These are phyloP conservation scores for Penicillium sp. DNA, from an alignment of 2,329 filamentous ascomycete genomes.

Conservation along the genomic window DNA sequence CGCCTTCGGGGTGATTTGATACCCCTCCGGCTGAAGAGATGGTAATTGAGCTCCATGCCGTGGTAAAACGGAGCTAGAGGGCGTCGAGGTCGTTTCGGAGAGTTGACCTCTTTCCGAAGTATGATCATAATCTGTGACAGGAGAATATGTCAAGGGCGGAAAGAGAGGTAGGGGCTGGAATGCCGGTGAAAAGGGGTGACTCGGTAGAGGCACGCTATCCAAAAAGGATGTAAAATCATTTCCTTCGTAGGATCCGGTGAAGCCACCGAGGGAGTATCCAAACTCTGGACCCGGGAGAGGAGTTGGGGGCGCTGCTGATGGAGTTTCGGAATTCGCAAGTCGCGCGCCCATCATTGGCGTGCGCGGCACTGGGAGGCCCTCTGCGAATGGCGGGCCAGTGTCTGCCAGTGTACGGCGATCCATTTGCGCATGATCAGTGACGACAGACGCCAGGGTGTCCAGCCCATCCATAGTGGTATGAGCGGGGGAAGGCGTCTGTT, in stretches of 20 bases:
- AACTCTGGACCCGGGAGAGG: conserved; percentile 32
- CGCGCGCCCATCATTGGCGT: conserved; percentile 18
- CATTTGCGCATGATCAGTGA: conserved; percentile 27
- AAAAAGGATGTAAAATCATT: conserved; percentile 43
- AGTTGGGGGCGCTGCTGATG: conserved; percentile 26
- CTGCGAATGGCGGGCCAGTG: conserved; percentile 18
- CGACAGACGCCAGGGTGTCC: conserved; percentile 35
- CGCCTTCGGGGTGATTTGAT: conserved; percentile 29
- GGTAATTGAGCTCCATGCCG: conserved; percentile 40
- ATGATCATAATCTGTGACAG: conserved; percentile 32
- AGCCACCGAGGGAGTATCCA: conserved; percentile 23
- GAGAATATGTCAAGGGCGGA: conserved; percentile 32
- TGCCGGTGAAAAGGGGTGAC: conserved; percentile 38
- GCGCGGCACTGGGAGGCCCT: conserved; percentile 16
- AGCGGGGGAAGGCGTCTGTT: conserved; percentile 24
- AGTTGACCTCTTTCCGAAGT: conserved; percentile 23
- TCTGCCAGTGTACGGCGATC: conserved; percentile 13
- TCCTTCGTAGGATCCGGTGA: conserved; percentile 31
- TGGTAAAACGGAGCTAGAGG: conserved; percentile 38
- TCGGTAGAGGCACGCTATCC: conserved; percentile 40
- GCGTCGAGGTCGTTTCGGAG: conserved; percentile 24
- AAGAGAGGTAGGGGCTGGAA: conserved; percentile 41
- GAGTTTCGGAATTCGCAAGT: conserved; percentile 15
- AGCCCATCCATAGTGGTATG: conserved; percentile 32
- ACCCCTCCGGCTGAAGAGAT: conserved; percentile 39